phyloP scores from a whole-genome alignment of 1,284 basidiomycete genomes.

The Irpex sp. region DNA sequence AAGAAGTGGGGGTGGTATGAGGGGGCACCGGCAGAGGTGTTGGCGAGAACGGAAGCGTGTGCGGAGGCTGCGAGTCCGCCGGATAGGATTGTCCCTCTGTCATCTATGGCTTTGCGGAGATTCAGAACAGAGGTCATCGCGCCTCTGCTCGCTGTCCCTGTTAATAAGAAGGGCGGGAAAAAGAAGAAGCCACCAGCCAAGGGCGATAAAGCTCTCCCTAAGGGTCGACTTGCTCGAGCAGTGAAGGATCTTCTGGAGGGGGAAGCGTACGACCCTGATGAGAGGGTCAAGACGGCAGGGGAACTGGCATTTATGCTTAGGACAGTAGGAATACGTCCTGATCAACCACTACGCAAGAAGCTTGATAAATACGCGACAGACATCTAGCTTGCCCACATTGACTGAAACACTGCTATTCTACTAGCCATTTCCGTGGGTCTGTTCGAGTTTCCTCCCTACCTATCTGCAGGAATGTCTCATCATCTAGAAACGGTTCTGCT shows the following conservation, averaged over 20 bases:
- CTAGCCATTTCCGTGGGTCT: too few relatives aligned
- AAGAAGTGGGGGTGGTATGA: constrained; percentile 66
- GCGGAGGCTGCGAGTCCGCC: constrained; percentile 68
- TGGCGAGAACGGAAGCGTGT: constrained; percentile 57
- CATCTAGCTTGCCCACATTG: neutral
- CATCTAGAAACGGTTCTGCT: too few relatives aligned
- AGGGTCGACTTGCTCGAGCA: constrained; percentile 62
- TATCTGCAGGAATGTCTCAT: too few relatives aligned
- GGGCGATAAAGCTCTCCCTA: constrained; percentile 42
- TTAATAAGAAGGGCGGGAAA: constrained; percentile 48
- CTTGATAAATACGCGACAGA: constrained; percentile 33
- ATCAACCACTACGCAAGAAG: constrained; percentile 63
- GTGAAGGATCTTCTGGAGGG: constrained; percentile 61
- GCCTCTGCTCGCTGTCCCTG: constrained; percentile 62
- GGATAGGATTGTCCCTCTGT: constrained; percentile 62
- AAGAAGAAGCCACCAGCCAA: constrained; percentile 34
- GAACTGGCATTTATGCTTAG: constrained; percentile 50
- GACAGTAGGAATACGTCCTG: constrained; percentile 52
- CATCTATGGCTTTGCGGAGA: constrained; percentile 60
- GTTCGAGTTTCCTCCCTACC: too few relatives aligned
- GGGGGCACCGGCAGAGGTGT: constrained; percentile 42
- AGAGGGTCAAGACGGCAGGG: constrained; percentile 40
- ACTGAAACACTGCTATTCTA: too few relatives aligned
- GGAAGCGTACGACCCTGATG: constrained; percentile 42
- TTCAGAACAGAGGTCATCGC: constrained; percentile 71